phyloP scores from a whole-genome alignment of 2,329 filamentous ascomycete species.

The Fusarium musae region DNA sequence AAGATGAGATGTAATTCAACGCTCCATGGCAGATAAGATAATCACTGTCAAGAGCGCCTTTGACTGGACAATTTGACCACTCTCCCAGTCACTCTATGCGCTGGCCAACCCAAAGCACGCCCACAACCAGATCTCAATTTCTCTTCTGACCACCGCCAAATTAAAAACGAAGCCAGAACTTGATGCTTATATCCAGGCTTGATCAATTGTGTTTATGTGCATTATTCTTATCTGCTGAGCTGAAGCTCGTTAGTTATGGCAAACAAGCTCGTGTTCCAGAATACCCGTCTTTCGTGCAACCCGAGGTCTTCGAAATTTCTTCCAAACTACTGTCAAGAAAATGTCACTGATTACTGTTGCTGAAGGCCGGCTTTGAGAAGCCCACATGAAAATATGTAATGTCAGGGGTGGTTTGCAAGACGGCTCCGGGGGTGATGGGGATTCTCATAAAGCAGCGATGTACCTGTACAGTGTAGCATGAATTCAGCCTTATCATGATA shows the following conservation, averaged over 20 bases:
- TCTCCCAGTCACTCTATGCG: background rate
- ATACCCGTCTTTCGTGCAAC: conserved; percentile 1
- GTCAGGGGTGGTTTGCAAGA: conserved; percentile 25
- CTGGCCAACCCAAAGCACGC: conserved; percentile 19
- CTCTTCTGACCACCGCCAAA: conserved; percentile 22
- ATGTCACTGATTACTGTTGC: background rate
- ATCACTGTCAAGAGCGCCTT: conserved; percentile 22
- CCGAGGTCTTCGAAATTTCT: background rate
- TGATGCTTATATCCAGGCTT: conserved; percentile 16
- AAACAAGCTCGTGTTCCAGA: conserved; percentile 30
- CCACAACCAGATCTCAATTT: conserved; percentile 23
- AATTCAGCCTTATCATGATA: conserved; percentile 21
- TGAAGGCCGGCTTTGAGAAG: conserved; percentile 4
- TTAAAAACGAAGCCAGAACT: conserved; percentile 26
- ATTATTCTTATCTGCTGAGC: conserved; percentile 21
- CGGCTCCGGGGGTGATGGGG: conserved; percentile 23
- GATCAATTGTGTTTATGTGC: background rate
- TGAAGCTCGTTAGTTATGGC: background rate
- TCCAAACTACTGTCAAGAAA: background rate
- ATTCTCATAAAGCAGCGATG: background rate
- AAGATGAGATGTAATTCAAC: conserved; percentile 45
- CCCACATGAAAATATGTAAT: conserved; percentile 7
- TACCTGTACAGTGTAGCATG: conserved; percentile 17
- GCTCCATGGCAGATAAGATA: conserved; percentile 26
- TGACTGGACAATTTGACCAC: conserved; percentile 13